Evolutionary conservation across 1,284 basidiomycete species (phyloP).

Genomic region (Melampsora larici-populina): DNA sequence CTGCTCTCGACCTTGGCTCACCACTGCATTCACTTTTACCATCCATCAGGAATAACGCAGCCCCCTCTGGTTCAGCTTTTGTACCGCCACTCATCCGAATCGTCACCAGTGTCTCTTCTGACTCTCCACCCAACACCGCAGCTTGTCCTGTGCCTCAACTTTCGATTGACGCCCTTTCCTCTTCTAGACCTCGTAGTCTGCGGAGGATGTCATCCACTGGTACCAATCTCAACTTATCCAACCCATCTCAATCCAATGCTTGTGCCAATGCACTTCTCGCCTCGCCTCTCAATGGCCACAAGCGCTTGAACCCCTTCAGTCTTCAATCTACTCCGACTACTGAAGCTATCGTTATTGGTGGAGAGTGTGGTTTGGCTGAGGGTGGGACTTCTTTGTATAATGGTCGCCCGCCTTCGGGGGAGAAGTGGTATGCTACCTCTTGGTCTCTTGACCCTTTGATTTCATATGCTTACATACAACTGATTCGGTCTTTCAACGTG

Average conservation of each 20-base stretch:
- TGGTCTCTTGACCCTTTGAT: not conserved
- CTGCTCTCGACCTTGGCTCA: not conserved
- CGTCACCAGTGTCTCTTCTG: not conserved
- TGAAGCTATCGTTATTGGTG: constrained; percentile 27
- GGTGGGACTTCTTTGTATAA: constrained; percentile 28
- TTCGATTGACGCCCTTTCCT: not conserved
- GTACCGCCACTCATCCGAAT: not conserved
- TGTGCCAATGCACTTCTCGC: not conserved
- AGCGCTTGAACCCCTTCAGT: constrained; percentile 6
- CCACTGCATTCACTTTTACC: not conserved
- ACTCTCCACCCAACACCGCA: not conserved
- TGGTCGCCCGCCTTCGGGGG: constrained; percentile 2
- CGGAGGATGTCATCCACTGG: constrained; percentile 33
- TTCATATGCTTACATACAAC: not conserved
- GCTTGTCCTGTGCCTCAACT: too few species aligned
- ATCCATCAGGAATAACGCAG: not conserved
- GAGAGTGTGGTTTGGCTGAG: constrained; percentile 25
- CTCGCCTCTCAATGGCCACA: not conserved
- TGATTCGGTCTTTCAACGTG: not conserved
- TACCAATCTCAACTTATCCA: not conserved
- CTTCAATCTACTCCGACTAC: not conserved
- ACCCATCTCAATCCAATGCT: not conserved
- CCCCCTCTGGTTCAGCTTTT: not conserved
- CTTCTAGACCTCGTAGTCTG: not conserved
- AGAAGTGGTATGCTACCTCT: constrained; percentile 13